Conservation (phyloP, 1,284 basidiomycete genomes). For the Boletus semigastroideus region DNA sequence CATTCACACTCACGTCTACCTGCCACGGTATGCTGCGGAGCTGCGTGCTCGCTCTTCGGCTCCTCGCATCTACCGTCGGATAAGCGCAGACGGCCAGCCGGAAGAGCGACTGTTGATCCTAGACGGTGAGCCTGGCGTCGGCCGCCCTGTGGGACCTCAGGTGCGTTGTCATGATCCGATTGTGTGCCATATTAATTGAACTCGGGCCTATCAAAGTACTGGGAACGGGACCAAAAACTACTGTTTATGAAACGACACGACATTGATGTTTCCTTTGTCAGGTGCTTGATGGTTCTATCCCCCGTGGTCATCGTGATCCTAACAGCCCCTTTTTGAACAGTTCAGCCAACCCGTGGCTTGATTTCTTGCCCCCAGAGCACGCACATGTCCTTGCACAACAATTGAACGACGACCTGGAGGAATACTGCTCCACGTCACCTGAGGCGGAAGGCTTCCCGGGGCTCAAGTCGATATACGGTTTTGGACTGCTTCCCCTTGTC, state of each 20-base stretch:
- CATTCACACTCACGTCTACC: conserved; percentile 81
- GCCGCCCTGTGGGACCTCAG: conserved; percentile 65
- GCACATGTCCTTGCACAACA: conserved; percentile 64
- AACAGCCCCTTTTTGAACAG: conserved; percentile 35
- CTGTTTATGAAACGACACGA: conserved; percentile 63
- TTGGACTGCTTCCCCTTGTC: conserved; percentile 83
- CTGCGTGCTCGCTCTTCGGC: conserved; percentile 59
- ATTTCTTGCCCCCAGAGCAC: conserved; percentile 71
- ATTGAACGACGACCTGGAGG: conserved; percentile 75
- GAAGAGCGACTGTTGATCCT: conserved; percentile 75
- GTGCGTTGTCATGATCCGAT: conserved; percentile 31
- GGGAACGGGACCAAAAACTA: conserved; percentile 73
- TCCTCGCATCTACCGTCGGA: conserved; percentile 66
- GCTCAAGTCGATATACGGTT: conserved; percentile 71
- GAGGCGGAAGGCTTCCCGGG: conserved; percentile 28
- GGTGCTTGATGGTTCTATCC: conserved; percentile 32
- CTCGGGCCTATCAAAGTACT: conserved; percentile 53
- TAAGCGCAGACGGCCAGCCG: conserved; percentile 39
- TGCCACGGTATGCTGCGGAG: conserved; percentile 68
- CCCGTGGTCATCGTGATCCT: conserved; percentile 9
- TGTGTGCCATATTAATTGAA: conserved; percentile 34
- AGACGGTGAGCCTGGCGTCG: conserved; percentile 74
- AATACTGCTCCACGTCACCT: conserved; percentile 70
- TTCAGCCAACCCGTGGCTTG: conserved; percentile 86
- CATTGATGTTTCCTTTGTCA: conserved; percentile 60